Base-by-base conservation (phyloP, 1,139 yeast genomes). In the Protomyces arabidopsidicola region DNA sequence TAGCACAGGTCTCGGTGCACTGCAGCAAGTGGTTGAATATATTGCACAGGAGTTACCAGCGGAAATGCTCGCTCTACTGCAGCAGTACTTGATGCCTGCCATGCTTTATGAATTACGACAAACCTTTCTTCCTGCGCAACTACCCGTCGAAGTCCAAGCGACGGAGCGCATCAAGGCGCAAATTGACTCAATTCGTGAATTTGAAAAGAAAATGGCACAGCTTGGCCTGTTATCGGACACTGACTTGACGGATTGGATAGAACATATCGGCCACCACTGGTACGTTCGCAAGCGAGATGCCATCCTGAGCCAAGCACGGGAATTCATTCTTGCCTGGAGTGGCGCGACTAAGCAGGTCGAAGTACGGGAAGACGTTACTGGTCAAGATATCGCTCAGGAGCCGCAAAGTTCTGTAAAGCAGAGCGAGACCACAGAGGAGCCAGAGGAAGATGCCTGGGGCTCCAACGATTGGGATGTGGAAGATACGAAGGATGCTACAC, bases 391-490 rank as follows among this genome's bases (percentile, higher is more conserved):
- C 16, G 24, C 50, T 38, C 39, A 38, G 20, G 53, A 45, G 16
- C n/a, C 53, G n/a, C 14, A 18, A n/a, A 12, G 9, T 36, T 2
- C 18, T 10, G 27, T 12, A 24, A 5, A 24, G 10, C 34, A n/a
- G 9, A 45, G 22, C 22, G 42, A 36, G 31, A 5, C 31, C 31
- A 22, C n/a, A 12, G 51, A 54, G 24, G 60, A 55, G 8, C 45
- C 20, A 16, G 53, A 27, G 14, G 60, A 45, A 6, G 60, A 55
- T 48, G 60, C 60, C 3, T 55, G 60, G 60, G 60, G 60, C n/a
- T 6, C 48, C 6, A 2, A 24, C 20, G 48, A 42, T 2, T 42
- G 48, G 48, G 48, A 42, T n/a, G 48, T 42, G 24, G 48, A 42
- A 18, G 48, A 42, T 5, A 9, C 27, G 3, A 42, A 42, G 48